Conservation (phyloP, 345 rosid genomes). For the Fremontodendron californicum region DNA sequence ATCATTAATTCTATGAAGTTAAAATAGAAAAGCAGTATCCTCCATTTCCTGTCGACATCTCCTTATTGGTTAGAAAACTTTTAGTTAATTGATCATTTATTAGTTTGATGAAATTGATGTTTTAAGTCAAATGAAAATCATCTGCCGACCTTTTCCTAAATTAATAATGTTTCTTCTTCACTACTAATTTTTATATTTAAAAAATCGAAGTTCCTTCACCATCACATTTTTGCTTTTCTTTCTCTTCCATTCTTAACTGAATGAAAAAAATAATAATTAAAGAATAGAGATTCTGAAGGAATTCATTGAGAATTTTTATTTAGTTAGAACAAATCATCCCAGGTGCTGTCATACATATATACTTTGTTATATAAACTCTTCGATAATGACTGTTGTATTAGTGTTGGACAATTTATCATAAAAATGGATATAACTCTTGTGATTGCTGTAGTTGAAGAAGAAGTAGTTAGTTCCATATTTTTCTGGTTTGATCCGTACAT, state of each 20-base stretch:
- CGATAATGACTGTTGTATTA: too few species aligned
- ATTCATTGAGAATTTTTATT: neutral
- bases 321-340: neutral
- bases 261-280: neutral
- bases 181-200: too few species aligned
- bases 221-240: neutral
- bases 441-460: too few species aligned
- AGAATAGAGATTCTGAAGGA: neutral
- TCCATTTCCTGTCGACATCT: conserved; percentile 15
- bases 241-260: neutral
- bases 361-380: too few species aligned
- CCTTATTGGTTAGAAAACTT: neutral
- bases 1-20: neutral
- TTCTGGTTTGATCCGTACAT: too few species aligned
- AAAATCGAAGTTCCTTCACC: neutral
- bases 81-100: conserved; percentile 9
- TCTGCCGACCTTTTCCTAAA: neutral
- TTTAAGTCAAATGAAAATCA: conserved; percentile 15
- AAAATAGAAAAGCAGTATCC: too few species aligned
- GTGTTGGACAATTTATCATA: too few species aligned
- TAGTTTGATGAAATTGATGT: conserved; percentile 20
- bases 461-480: too few species aligned
- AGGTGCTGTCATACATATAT: too few species aligned
- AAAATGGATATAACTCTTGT: too few species aligned
- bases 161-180: neutral